Conservation (phyloP, 768 basidiomycete genomes). For the Sarcomyxa edulis region DNA sequence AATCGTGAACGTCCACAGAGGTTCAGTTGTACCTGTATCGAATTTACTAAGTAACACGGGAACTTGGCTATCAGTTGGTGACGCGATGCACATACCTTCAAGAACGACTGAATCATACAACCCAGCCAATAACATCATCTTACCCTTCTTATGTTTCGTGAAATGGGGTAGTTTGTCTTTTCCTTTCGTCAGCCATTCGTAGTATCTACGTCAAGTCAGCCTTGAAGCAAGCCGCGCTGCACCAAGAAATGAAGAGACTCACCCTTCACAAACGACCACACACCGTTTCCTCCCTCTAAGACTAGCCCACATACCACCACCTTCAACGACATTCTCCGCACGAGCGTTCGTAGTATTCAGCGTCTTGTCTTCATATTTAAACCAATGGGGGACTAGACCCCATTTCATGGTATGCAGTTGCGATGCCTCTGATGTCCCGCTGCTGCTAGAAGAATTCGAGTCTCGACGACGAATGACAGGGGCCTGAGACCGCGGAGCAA, state of each 20-base stretch:
- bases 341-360: constrained; percentile 90
- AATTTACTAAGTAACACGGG: background rate
- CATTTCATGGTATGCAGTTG: constrained; percentile 84
- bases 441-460: constrained; percentile 11
- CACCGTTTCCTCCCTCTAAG: constrained; percentile 83
- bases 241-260: background rate
- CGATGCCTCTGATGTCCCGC: constrained; percentile 20
- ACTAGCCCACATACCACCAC: constrained; percentile 80
- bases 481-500: constrained; percentile 75
- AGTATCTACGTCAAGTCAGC: constrained; percentile 78
- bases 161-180: constrained; percentile 81
- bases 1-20: constrained; percentile 81
- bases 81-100: constrained; percentile 41
- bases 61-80: too few relatives aligned
- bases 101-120: constrained; percentile 74
- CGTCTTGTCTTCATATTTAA: constrained; percentile 62
- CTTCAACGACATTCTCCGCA: constrained; percentile 70
- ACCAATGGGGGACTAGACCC: constrained; percentile 87
- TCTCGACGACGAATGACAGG: constrained; percentile 61
- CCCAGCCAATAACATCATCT: constrained; percentile 79
- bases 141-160: constrained; percentile 57
- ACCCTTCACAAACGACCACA: constrained; percentile 64
- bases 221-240: background rate
- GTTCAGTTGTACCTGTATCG: constrained; percentile 41
- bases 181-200: constrained; percentile 90